Evolutionary conservation across 441 rosid genomes (phyloP).

Genomic region (Dalechampia spathulata): DNA sequence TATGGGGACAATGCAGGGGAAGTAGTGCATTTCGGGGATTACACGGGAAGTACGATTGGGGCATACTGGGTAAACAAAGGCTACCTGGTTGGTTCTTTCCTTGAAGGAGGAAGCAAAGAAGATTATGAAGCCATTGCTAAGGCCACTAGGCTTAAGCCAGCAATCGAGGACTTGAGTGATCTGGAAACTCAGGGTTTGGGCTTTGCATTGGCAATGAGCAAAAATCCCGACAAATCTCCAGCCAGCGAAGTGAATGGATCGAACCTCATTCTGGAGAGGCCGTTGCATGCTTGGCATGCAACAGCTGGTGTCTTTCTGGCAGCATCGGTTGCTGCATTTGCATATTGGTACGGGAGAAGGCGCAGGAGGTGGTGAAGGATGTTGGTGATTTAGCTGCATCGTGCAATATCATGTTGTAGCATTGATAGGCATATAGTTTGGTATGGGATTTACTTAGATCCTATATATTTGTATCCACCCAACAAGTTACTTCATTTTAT

Average conservation of each 20-base stretch:
- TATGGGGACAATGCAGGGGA: slow-evolving; percentile 83
- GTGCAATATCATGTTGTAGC: slow-evolving; percentile 15
- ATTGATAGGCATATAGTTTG: slow-evolving; percentile 12
- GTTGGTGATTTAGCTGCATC: background rate
- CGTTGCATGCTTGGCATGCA: slow-evolving; percentile 55
- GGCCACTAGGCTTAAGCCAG: slow-evolving; percentile 58
- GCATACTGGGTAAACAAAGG: slow-evolving; percentile 89
- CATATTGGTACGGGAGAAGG: slow-evolving; percentile 82
- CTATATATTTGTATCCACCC: background rate
- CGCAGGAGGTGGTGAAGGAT: slow-evolving; percentile 70
- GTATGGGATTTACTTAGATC: background rate
- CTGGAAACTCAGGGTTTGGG: slow-evolving; percentile 56
- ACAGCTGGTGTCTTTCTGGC: slow-evolving; percentile 66
- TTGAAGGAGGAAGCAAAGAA: slow-evolving; percentile 93
- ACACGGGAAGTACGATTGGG: slow-evolving; percentile 53
- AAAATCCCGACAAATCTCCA: slow-evolving; percentile 25
- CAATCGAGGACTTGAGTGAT: slow-evolving; percentile 41
- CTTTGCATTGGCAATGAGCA: slow-evolving; percentile 51
- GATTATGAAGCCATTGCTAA: slow-evolving; percentile 78
- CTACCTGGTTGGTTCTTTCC: slow-evolving; percentile 77
- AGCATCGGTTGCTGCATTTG: slow-evolving; percentile 75
- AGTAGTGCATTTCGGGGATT: slow-evolving; percentile 86
- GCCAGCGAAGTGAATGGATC: slow-evolving; percentile 12
- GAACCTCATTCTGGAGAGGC: slow-evolving; percentile 39
- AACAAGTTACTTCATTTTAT: background rate